These are phyloP conservation scores for Helminthosporium solani DNA, from an alignment of 2,329 filamentous ascomycete species.

Conservation along the genomic window DNA sequence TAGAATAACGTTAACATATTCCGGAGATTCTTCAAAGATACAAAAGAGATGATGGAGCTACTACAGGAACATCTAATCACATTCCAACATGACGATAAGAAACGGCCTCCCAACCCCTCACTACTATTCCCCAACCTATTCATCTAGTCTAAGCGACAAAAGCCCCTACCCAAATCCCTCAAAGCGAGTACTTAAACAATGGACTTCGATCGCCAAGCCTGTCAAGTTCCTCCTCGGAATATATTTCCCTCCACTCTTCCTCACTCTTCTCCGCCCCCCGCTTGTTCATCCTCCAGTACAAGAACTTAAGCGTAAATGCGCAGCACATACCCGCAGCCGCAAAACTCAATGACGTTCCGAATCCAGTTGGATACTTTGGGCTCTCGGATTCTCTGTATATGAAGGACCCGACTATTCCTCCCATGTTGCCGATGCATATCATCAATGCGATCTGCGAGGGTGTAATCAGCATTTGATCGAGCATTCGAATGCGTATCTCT, in stretches of 20 bases:
- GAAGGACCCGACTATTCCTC: constrained; percentile 35
- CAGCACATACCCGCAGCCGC: constrained; percentile 24
- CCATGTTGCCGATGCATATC: constrained; percentile 27
- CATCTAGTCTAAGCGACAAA: background rate
- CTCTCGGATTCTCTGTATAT: constrained; percentile 41
- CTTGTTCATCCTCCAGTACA: constrained; percentile 22
- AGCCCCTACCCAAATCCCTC: background rate
- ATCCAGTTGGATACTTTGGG: constrained; percentile 41
- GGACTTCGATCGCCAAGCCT: constrained; percentile 45
- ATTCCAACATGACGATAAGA: too few species aligned
- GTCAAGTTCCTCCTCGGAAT: constrained; percentile 41
- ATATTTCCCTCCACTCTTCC: constrained; percentile 37
- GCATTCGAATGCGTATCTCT: too few species aligned
- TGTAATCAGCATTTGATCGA: too few species aligned
- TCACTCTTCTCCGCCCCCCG: constrained; percentile 39
- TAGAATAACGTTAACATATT: too few species aligned
- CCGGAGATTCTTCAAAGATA: too few species aligned
- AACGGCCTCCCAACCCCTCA: too few species aligned
- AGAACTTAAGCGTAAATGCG: constrained; percentile 26
- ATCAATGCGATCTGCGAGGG: too few species aligned
- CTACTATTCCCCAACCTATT: too few species aligned
- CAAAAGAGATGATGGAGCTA: too few species aligned
- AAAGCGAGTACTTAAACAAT: constrained; percentile 39
- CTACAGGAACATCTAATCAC: too few species aligned
- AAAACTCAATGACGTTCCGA: constrained; percentile 37